Evolutionary conservation across 768 basidiomycete species (phyloP), one percentile per base, ranked within the genome.

Genomic region (Lentinula detonsa): DNA sequence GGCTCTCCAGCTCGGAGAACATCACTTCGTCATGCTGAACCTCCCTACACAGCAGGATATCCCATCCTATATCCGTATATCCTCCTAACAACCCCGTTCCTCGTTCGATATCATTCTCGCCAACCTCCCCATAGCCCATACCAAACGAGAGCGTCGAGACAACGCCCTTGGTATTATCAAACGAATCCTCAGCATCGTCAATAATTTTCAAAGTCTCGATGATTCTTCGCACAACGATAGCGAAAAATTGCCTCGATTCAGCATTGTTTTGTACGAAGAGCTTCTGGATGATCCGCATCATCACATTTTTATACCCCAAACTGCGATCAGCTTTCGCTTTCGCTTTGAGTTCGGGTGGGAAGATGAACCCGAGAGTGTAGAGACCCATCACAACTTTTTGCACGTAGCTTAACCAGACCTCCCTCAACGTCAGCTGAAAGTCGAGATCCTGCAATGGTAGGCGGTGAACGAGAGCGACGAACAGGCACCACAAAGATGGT

Each of bases 311-410:
- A 71, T 91, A 87, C 35, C 88, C 87, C 33, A 95, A 78, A 43
- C 75, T 74, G 55, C 83, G 80, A 69, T 91, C 83, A 9, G 74
- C 71, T 66, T 91, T 90, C 65, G 94, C 79, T 63, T 75, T 81
- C 58, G 79, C 76, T 75, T 95, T 94, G 63, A 95, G 69, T 31
- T 82, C 78, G 3, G 87, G 86, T 1, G 93, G 82, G 3, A 93
- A 85, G 59, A 95, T 76, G 78, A 94, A 98, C 23, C 87, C 84
- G 64, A 98, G 76, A 40, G 87, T 87, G 75, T 97, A 98, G 45
- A 97, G 81, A n/a, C 84, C 82, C 79, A 95, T 84, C 50, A 90
- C 78, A 57, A 80, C 75, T 65, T 90, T 90, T 76, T 95, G 91
- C 63, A 91, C 73, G 71, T 92, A 90, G 45, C 85, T 84, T 49